Evolutionary conservation across 2,329 filamentous ascomycete genomes (phyloP).

Genomic region (Aschersonia sp.): DNA sequence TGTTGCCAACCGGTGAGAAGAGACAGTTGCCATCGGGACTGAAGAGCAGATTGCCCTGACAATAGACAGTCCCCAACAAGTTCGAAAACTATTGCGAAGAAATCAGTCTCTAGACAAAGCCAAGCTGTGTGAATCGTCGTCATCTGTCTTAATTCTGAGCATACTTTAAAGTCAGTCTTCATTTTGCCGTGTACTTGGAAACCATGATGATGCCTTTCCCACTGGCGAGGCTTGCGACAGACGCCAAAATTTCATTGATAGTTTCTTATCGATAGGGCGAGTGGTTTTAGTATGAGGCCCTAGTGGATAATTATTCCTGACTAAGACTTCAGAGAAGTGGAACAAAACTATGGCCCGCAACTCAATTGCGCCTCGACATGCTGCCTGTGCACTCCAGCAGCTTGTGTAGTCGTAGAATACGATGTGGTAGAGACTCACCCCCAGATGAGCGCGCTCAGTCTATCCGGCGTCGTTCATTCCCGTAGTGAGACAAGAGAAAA

Average conservation of each 20-base stretch:
- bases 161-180: constrained; percentile 98
- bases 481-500: no score
- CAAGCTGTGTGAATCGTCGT: neutral
- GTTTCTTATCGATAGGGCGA: constrained; percentile 9
- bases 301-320: no score
- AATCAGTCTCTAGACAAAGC: neutral
- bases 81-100: constrained; percentile 70
- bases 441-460: no score
- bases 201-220: constrained; percentile 12
- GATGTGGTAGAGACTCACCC: no score
- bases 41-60: constrained; percentile 93
- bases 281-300: no score
- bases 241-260: constrained; percentile 15
- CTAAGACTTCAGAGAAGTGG: no score
- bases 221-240: neutral
- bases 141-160: constrained; percentile 3
- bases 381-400: no score
- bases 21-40: constrained; percentile 92
- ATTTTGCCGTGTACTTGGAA: constrained; percentile 38
- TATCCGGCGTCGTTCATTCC: no score
- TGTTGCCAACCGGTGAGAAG: constrained; percentile 90
- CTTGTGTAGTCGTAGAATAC: no score
- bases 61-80: constrained; percentile 94
- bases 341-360: no score
- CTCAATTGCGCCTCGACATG: no score